Evolutionary conservation across 768 basidiomycete species (phyloP), one percentile per base, ranked within the genome.

Genomic region (Lentinula lateritia): DNA sequence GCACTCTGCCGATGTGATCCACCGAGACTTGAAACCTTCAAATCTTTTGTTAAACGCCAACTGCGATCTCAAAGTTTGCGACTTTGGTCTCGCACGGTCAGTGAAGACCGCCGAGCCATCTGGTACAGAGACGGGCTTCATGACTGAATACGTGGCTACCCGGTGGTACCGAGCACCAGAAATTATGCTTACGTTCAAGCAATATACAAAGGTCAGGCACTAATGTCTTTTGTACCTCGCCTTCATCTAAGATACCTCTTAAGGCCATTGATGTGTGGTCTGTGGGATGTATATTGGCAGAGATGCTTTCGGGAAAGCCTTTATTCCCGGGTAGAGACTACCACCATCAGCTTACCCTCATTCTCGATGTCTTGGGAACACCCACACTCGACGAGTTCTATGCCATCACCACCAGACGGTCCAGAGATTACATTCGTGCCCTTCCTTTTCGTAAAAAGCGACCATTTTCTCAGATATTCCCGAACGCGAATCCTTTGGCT

Each of bases 141-240:
- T 95, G 93, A 96, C 93, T 1, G 92, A 94, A 86, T 96, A 95
- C 69, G 97, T 99, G 53, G 96, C 97, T 2, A 98, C 97, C 28
- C 82, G 97, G 67, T 99, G 97, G 97, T 99, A 98, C 71, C 87
- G 97, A 41, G 97, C 97, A 0, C 97, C 97, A 0, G 97, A 99
- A 73, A 95, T 99, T 77, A 99, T 99, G 97, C 82, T 99, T 56
- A 97, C 95, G 9, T 98, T 98, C 82, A 96, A 97, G 72, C 91
- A 97, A 72, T 99, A 99, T 76, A 96, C 95, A 56, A 95, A 95
- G 77, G 90, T 85, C 61, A 59, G 74, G 42, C 54, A 41, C 35
- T 34, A 64, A 45, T 61, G 58, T 64, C 45, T 59, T 53, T 36
- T 42, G 9, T 32, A 18, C 41, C 23, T 50, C 6, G 52, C 61